phyloP scores from a whole-genome alignment of 2,329 filamentous ascomycete species.

The Clonostachys byssicola region DNA sequence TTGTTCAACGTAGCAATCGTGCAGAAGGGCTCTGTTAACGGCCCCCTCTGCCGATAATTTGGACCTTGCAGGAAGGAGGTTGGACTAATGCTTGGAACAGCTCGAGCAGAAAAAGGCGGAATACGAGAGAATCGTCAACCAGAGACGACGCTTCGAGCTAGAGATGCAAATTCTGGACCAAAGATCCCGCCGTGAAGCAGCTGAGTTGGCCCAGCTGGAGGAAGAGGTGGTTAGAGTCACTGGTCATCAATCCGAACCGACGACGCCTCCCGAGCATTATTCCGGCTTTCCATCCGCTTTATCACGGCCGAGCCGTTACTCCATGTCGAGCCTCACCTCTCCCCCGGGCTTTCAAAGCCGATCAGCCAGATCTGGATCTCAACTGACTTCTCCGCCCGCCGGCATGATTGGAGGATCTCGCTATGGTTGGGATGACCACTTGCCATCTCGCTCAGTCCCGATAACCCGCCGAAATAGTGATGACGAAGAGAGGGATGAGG shows the following conservation, averaged over 20 bases:
- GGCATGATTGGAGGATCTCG: constrained; percentile 48
- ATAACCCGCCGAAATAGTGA: constrained; percentile 87
- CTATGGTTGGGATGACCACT: constrained; percentile 34
- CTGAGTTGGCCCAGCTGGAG: constrained; percentile 81
- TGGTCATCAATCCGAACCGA: constrained; percentile 88
- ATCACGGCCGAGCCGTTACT: constrained; percentile 83
- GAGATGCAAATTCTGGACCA: constrained; percentile 89
- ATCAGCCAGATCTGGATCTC: constrained; percentile 71
- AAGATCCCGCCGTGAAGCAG: constrained; percentile 76
- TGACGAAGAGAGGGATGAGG: constrained; percentile 80
- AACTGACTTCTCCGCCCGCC: constrained; percentile 73
- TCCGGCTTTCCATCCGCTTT: constrained; percentile 72
- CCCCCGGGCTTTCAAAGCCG: constrained; percentile 73
- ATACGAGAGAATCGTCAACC: constrained; percentile 86
- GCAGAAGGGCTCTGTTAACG: constrained; percentile 1
- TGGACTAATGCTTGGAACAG: constrained; percentile 37
- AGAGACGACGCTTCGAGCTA: constrained; percentile 83
- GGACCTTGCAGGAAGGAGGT: background rate
- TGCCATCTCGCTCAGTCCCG: constrained; percentile 82
- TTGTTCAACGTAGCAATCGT: constrained; percentile 5
- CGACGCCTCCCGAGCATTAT: constrained; percentile 89
- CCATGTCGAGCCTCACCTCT: constrained; percentile 80
- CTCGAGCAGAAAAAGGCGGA: constrained; percentile 92
- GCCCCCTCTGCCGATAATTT: background rate
- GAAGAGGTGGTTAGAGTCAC: constrained; percentile 59